Evolutionary conservation across 1,284 basidiomycete species (phyloP), one percentile per base, ranked within the genome.

Genomic region (Ganoderma multipileum): DNA sequence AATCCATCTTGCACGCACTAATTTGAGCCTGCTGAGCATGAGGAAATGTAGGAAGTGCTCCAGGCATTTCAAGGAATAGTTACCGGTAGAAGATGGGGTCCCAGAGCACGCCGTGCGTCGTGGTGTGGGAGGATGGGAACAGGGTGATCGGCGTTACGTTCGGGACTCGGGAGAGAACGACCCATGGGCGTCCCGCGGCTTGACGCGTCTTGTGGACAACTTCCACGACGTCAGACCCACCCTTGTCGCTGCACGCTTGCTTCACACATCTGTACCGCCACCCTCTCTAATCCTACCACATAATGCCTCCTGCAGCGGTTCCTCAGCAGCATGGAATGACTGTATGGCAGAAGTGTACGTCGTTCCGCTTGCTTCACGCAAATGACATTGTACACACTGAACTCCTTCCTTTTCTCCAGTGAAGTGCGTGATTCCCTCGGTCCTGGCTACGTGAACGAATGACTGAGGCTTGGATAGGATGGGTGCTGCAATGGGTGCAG

Each of bases 401-500:
- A 28, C 30, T 23, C n/a, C 20, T 14, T 23, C 1, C 12, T 23
- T n/a, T 30, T 50, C 33, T 23, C 9, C 71, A 81, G 80, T 79
- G 72, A 80, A 81, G 80, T 79, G 76, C 62, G 78, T 59, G 66
- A 60, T 64, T 62, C 54, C 54, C 16, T 50, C 52, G 55, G 52
- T 42, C 28, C 71, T 28, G 66, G 69, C 42, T 65, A 20, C 64
- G 65, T 23, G 38, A 62, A 64, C 41, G 63, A 55, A 61, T 41
- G 65, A 62, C 42, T 66, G 9, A 70, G 50, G 8, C 16, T 54
- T 26, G 55, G 70, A 14, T 65, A 96, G 95, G 83, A 97, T 97
- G 95, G 95, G 95, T 76, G 95, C 94, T 61, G 81, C 95, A 69
- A 96, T 96, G 95, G 95, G 95, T 71, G 92, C 90, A 72, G 94